Evolutionary conservation across 2,329 filamentous ascomycete genomes (phyloP).

Genomic region (Hypoxylon sp.): DNA sequence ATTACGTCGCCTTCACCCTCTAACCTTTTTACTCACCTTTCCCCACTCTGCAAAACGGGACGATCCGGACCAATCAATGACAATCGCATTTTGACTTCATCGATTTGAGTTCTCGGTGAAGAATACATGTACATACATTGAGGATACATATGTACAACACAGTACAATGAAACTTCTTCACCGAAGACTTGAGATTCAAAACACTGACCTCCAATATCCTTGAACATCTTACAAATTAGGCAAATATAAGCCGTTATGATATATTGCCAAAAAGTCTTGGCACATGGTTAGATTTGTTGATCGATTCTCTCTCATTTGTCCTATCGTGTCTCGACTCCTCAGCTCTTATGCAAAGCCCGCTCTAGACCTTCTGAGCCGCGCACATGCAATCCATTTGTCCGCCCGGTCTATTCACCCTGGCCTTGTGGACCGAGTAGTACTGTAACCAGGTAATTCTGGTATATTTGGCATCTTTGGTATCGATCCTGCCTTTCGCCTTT

Average conservation of each 20-base stretch:
- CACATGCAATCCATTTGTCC: constrained; percentile 29
- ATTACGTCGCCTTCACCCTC: not conserved
- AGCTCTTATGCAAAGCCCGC: not conserved
- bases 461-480: constrained; percentile 21
- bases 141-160: too few relatives aligned
- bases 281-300: not conserved
- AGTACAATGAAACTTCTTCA: not conserved
- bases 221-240: not conserved
- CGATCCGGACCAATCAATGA: constrained; percentile 36
- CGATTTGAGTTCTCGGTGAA: constrained; percentile 16
- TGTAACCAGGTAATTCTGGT: constrained; percentile 3
- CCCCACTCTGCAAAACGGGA: constrained; percentile 31
- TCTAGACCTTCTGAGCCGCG: constrained; percentile 14
- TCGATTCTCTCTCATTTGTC: constrained; percentile 12
- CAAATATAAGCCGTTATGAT: not conserved
- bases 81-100: constrained; percentile 24
- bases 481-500: constrained; percentile 14
- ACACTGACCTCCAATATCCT: not conserved
- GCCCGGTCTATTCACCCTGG: constrained; percentile 20
- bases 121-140: too few relatives aligned
- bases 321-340: constrained; percentile 5
- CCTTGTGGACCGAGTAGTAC: constrained; percentile 15
- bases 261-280: constrained; percentile 3
- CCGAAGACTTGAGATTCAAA: not conserved
- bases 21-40: constrained; percentile 19